These are phyloP conservation scores for Panaeolus cyanescens DNA, from an alignment of 768 basidiomycete species.

Conservation along the genomic window DNA sequence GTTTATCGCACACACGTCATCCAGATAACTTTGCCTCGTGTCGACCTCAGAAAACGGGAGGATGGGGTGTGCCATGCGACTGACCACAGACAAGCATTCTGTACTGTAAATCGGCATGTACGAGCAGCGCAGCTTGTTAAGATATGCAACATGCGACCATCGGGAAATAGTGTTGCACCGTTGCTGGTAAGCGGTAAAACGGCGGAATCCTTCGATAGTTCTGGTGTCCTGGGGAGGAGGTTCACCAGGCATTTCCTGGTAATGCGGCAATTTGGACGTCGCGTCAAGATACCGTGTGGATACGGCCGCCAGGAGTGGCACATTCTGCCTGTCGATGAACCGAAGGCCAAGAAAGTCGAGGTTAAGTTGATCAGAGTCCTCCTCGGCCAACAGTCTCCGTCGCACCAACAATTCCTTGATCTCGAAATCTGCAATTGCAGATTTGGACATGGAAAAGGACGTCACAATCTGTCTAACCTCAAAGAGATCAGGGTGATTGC, in stretches of 20 bases:
- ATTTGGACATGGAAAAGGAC: constrained; percentile 74
- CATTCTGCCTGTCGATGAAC: constrained; percentile 59
- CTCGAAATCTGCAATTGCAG: constrained; percentile 76
- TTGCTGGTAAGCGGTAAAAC: constrained; percentile 50
- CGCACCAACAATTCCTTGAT: constrained; percentile 89
- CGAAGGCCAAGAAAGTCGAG: constrained; percentile 66
- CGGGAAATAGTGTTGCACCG: constrained; percentile 54
- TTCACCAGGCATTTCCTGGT: constrained; percentile 56
- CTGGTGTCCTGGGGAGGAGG: constrained; percentile 75
- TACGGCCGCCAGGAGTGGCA: constrained; percentile 51
- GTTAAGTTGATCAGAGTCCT: constrained; percentile 51
- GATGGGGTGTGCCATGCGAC: constrained; percentile 45
- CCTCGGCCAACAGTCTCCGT: constrained; percentile 61
- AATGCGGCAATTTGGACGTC: constrained; percentile 52
- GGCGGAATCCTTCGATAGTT: constrained; percentile 71
- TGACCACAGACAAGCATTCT: constrained; percentile 45
- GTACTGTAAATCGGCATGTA: constrained; percentile 44
- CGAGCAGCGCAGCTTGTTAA: constrained; percentile 75
- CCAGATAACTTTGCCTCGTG: constrained; percentile 38
- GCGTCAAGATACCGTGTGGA: constrained; percentile 62
- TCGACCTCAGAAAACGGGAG: constrained; percentile 52
- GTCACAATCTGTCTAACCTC: constrained; percentile 85
- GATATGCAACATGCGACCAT: constrained; percentile 71
- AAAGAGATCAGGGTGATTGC: constrained; percentile 92
- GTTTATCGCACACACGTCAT: constrained; percentile 42